Evolutionary conservation across 2,329 filamentous ascomycete species (phyloP).

Genomic region (Alternaria triticina): DNA sequence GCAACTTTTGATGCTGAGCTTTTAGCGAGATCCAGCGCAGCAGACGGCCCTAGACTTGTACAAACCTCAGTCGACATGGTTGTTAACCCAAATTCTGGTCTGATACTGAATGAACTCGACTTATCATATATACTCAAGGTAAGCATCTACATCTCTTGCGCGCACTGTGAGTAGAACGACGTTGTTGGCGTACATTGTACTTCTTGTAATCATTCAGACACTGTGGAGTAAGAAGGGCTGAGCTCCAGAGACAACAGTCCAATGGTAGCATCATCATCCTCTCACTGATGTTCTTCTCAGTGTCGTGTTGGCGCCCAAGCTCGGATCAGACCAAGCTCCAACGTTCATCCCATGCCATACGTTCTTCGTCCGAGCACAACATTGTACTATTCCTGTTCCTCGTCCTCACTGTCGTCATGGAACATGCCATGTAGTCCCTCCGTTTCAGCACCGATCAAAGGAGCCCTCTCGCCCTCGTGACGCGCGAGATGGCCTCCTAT

Average conservation of each 20-base stretch:
- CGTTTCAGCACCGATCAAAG: slow-evolving; percentile 57
- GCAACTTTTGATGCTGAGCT: not conserved
- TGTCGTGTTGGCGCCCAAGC: not conserved
- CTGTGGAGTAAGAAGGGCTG: not conserved
- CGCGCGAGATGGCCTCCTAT: slow-evolving; percentile 56
- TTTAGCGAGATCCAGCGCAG: not conserved
- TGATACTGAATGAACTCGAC: fast-evolving
- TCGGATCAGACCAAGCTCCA: not conserved
- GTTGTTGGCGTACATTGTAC: not conserved
- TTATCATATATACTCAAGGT: not conserved
- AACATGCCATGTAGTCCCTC: slow-evolving; percentile 60
- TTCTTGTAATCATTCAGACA: not conserved
- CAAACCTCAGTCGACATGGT: not conserved
- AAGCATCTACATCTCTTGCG: not conserved
- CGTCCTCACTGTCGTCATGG: slow-evolving; percentile 47
- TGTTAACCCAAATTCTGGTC: not conserved
- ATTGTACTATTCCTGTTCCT: not conserved
- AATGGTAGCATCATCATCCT: not conserved
- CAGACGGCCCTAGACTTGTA: not conserved
- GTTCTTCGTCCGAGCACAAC: not conserved
- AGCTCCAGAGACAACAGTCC: not conserved
- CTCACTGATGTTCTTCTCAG: not conserved
- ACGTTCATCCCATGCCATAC: not conserved
- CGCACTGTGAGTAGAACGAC: not conserved
- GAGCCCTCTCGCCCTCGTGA: slow-evolving; percentile 56